phyloP scores from a whole-genome alignment of 371 early-diverging fungal genomes.

The Mucor velutinosus region DNA sequence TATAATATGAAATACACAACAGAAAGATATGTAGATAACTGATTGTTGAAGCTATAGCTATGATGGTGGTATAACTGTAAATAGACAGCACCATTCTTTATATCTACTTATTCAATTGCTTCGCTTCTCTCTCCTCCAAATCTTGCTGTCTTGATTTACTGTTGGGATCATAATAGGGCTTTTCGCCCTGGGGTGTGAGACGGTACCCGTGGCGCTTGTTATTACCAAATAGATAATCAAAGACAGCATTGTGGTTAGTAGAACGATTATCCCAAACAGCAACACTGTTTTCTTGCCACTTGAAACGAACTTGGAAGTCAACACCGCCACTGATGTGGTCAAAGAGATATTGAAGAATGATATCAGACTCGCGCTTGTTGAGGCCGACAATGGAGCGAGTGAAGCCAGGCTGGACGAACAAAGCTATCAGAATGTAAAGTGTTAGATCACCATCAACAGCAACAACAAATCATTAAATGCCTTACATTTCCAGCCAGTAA shows the following conservation, averaged over 20 bases:
- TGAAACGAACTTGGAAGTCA: constrained; percentile 69
- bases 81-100: neutral
- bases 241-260: constrained; percentile 57
- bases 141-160: constrained; percentile 34
- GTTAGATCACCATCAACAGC: neutral
- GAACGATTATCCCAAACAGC: constrained; percentile 73
- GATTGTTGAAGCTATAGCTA: no score
- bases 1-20: no score
- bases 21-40: no score
- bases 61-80: neutral
- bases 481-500: constrained; percentile 63
- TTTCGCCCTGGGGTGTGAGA: constrained; percentile 55
- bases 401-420: constrained; percentile 67
- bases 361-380: constrained; percentile 54
- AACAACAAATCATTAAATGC: neutral
- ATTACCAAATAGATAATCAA: constrained; percentile 47
- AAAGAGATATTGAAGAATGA: constrained; percentile 55
- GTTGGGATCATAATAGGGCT: constrained; percentile 60
- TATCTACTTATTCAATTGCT: neutral
- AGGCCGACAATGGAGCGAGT: constrained; percentile 62
- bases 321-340: constrained; percentile 41
- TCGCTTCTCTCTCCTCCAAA: constrained; percentile 15
- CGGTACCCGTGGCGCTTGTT: constrained; percentile 49
- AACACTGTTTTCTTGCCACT: constrained; percentile 61
- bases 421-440: constrained; percentile 9